phyloP scores from a whole-genome alignment of 1,284 basidiomycete genomes.

The Rugosomyces carneus region DNA sequence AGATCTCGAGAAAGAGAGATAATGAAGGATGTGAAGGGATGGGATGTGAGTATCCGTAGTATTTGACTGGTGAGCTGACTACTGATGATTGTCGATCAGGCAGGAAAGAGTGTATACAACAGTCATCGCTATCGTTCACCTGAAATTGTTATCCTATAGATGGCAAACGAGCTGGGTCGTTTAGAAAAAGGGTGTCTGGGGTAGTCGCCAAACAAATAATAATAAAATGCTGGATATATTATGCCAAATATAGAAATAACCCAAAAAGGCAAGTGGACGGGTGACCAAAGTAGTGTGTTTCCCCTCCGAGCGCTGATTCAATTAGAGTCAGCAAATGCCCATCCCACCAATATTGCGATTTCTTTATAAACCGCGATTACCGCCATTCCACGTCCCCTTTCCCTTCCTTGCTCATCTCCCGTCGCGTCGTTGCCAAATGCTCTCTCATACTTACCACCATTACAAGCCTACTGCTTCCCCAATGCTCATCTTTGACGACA shows the following conservation, averaged over 20 bases:
- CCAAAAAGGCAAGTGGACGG: background rate
- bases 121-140: constrained; percentile 72
- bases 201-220: background rate
- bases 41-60: constrained; percentile 70
- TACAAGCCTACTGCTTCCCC: constrained; percentile 22
- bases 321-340: constrained; percentile 33
- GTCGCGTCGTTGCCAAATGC: constrained; percentile 28
- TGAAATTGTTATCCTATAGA: constrained; percentile 56
- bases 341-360: constrained; percentile 21
- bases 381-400: constrained; percentile 20
- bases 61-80: background rate
- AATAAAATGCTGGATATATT: background rate
- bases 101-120: constrained; percentile 73
- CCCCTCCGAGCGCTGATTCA: constrained; percentile 20
- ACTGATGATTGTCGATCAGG: constrained; percentile 15
- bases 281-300: background rate
- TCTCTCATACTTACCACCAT: constrained; percentile 29
- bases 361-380: constrained; percentile 32
- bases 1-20: constrained; percentile 82
- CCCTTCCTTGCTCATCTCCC: constrained; percentile 16
- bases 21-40: constrained; percentile 93
- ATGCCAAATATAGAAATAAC: background rate
- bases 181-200: background rate
- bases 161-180: background rate
- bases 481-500: constrained; percentile 37